Conservation (phyloP, 2,329 filamentous ascomycete genomes). For the Curvularia spicifera region DNA sequence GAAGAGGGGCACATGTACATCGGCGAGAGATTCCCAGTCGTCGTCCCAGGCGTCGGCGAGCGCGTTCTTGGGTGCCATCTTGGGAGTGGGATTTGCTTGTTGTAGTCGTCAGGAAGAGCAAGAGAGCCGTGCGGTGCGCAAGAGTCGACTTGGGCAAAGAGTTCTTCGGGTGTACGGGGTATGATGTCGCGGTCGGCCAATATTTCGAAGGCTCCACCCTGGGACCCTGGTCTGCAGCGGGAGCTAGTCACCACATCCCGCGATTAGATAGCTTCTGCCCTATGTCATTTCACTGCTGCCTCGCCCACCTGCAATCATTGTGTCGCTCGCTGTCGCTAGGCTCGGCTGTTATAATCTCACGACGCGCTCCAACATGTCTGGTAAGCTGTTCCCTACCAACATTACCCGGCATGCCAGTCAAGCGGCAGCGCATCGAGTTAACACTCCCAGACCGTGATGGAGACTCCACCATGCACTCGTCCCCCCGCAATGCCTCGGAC, state of each 20-base stretch:
- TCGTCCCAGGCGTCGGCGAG: constrained; percentile 79
- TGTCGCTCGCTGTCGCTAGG: constrained; percentile 5
- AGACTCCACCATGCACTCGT: constrained; percentile 63
- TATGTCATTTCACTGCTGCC: constrained; percentile 21
- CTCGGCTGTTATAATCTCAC: neutral
- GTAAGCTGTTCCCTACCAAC: constrained; percentile 8
- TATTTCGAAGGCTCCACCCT: constrained; percentile 16
- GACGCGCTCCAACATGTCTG: constrained; percentile 18
- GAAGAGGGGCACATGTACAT: constrained; percentile 57
- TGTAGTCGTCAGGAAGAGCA: neutral
- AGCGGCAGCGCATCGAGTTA: constrained; percentile 17
- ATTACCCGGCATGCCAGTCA: constrained; percentile 20
- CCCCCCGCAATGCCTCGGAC: constrained; percentile 46
- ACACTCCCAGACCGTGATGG: constrained; percentile 57
- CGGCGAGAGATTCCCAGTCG: constrained; percentile 83
- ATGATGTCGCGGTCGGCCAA: constrained; percentile 14
- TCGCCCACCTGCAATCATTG: constrained; percentile 4
- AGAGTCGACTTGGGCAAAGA: constrained; percentile 2
- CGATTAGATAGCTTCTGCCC: constrained; percentile 13
- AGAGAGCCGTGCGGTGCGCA: neutral
- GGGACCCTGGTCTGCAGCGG: constrained; percentile 20
- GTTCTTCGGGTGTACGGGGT: neutral
- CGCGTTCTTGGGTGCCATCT: constrained; percentile 46
- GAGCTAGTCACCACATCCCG: constrained; percentile 16
- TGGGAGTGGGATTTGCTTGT: constrained; percentile 42